Base-by-base conservation (phyloP, 2,329 filamentous ascomycete genomes). In the Xylaria polymorpha region DNA sequence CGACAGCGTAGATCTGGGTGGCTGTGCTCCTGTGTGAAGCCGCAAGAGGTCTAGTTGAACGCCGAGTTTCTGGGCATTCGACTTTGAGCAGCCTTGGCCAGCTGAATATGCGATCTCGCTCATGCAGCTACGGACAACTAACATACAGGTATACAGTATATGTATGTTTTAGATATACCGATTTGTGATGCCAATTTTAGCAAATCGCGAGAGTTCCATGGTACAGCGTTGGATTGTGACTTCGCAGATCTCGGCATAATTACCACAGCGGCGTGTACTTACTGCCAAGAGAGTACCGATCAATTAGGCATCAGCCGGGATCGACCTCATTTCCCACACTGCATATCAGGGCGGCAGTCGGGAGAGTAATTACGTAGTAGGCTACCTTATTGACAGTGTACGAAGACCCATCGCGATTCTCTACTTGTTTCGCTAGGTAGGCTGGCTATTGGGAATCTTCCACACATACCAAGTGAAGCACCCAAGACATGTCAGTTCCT, bases 21-120 rank as follows among this genome's bases (percentile, higher is more conserved):
- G 67, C 67, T 66, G 57, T 65, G 62, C 51, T 44, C 12, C 39
- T 44, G 57, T 59, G 22, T 53, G 18, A 41, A 53, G 58, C 58
- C 20, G 51, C 58, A 62, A 64, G 20, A 35, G 35, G 64, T 37
- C 22, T 67, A 65, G 66, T 44, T 56, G 20, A 41, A 39, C 60
- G 20, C 44, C 53, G 41, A 61, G 29, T 18, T 20, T 22, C 39
- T 41, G 20, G 48, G 51, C 32, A 14, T 29, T 25, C 5, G 35
- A 4, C 46, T 63, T 41, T 14, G 15, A 50, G 32, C n/a, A 58
- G 51, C 58, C 63, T 39, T 66, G 63, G 22, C 32, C 44, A 69
- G 53, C 67, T 59, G 66, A 66, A 53, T n/a, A 61, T 25, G 20
- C 48, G 1, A 25, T n/a, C 35, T n/a, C 32, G 7, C 25, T 32